phyloP scores from a whole-genome alignment of 352 stramenopile species.

The Globisporangium uncinulatum region DNA sequence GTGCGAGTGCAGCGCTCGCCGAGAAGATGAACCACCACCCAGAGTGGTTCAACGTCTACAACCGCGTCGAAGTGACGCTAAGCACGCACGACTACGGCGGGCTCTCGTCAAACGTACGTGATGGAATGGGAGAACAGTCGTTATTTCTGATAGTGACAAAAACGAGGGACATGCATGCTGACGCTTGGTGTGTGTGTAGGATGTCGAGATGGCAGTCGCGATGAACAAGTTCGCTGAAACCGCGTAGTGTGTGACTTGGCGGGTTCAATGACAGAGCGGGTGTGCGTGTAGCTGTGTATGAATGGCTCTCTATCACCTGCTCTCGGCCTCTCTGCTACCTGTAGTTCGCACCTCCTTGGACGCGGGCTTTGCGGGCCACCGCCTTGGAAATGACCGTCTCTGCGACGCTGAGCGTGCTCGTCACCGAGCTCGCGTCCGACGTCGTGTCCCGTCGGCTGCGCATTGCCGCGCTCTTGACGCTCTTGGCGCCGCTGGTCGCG shows the following conservation, averaged over 20 bases:
- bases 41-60: slow-evolving; percentile 99
- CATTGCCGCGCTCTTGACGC: slow-evolving; percentile 46
- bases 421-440: slow-evolving; percentile 57
- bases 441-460: slow-evolving; percentile 36
- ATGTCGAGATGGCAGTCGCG: slow-evolving; percentile 59
- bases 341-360: slow-evolving; percentile 38
- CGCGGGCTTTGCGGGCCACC: slow-evolving; percentile 52
- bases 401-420: slow-evolving; percentile 53
- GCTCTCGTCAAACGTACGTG: slow-evolving; percentile 84
- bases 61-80: slow-evolving; percentile 94
- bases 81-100: slow-evolving; percentile 95
- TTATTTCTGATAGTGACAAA: not conserved
- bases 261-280: too few relatives aligned
- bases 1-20: slow-evolving; percentile 53
- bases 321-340: slow-evolving; percentile 20
- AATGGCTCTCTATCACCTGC: too few relatives aligned
- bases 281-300: not conserved
- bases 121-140: not conserved
- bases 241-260: not conserved
- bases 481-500: slow-evolving; percentile 31
- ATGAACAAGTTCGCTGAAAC: slow-evolving; percentile 62
- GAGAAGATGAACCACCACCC: slow-evolving; percentile 96
- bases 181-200: slow-evolving; percentile 17
- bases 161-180: too few relatives aligned
- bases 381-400: slow-evolving; percentile 76